phyloP scores from a whole-genome alignment of 768 basidiomycete species.

The Mycena chlorophos region DNA sequence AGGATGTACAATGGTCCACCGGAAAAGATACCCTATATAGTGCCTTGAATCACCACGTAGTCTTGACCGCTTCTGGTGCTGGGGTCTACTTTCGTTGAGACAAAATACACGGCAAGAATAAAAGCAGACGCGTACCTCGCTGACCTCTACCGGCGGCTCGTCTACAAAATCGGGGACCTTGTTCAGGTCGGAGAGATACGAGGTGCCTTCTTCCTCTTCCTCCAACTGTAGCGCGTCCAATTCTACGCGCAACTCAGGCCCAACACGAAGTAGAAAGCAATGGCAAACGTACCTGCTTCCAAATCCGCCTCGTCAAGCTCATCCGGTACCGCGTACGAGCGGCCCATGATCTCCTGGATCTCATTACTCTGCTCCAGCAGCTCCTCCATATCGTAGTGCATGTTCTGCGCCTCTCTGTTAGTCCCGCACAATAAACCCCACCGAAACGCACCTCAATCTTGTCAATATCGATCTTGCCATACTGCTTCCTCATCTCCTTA shows the following conservation, averaged over 20 bases:
- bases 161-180: slow-evolving; percentile 93
- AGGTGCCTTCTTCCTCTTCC: slow-evolving; percentile 86
- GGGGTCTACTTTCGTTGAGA: slow-evolving; percentile 35
- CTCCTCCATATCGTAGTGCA: slow-evolving; percentile 99
- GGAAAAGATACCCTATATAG: slow-evolving; percentile 15
- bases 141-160: slow-evolving; percentile 72
- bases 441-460: slow-evolving; percentile 86
- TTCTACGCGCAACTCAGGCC: slow-evolving; percentile 52
- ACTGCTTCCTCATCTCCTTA: slow-evolving; percentile 95
- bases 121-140: slow-evolving; percentile 48
- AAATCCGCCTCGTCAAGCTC: slow-evolving; percentile 97
- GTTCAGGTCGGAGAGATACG: slow-evolving; percentile 84
- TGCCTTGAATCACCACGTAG: slow-evolving; percentile 39
- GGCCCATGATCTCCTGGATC: slow-evolving; percentile 89
- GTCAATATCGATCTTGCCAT: slow-evolving; percentile 95
- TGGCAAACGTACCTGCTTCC: slow-evolving; percentile 72
- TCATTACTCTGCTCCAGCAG: slow-evolving; percentile 96
- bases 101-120: neutral
- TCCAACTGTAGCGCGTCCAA: slow-evolving; percentile 92
- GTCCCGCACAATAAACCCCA: neutral
- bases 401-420: slow-evolving; percentile 51
- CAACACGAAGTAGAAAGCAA: neutral
- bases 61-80: slow-evolving; percentile 57
- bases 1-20: slow-evolving; percentile 6
- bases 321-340: slow-evolving; percentile 95